These are phyloP conservation scores for Penicillium ochrochloron DNA, from an alignment of 495 filamentous ascomycete genomes.

Conservation along the genomic window DNA sequence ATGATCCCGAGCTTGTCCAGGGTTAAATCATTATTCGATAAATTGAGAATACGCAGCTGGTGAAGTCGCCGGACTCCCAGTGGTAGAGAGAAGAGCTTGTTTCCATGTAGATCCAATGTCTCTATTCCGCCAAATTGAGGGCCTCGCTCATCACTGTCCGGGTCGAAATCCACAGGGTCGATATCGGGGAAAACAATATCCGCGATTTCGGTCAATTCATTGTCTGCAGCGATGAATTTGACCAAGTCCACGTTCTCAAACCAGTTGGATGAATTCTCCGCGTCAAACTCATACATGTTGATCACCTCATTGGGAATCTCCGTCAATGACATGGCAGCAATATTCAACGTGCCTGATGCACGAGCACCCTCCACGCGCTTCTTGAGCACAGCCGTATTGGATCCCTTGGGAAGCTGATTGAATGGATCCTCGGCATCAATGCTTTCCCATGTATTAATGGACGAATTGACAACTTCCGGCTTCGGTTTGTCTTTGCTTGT, in stretches of 20 bases:
- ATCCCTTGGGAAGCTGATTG: slow-evolving; percentile 63
- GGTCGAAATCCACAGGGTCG: slow-evolving; percentile 56
- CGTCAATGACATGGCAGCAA: slow-evolving; percentile 80
- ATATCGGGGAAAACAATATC: slow-evolving; percentile 79
- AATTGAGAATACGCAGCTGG: slow-evolving; percentile 76
- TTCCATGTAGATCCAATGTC: slow-evolving; percentile 83
- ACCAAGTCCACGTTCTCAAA: slow-evolving; percentile 93
- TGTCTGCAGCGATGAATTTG: slow-evolving; percentile 87
- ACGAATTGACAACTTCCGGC: slow-evolving; percentile 27
- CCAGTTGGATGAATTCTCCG: slow-evolving; percentile 70
- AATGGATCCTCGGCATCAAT: slow-evolving; percentile 68
- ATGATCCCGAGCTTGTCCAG: slow-evolving; percentile 74
- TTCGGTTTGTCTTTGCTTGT: slow-evolving; percentile 26
- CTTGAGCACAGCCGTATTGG: slow-evolving; percentile 65
- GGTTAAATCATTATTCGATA: slow-evolving; percentile 80
- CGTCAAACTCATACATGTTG: slow-evolving; percentile 82
- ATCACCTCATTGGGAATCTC: slow-evolving; percentile 83
- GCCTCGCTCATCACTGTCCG: slow-evolving; percentile 66
- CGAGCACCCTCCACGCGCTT: slow-evolving; percentile 78
- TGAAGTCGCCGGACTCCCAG: slow-evolving; percentile 74
- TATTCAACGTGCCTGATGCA: slow-evolving; percentile 83
- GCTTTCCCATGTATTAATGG: slow-evolving; percentile 43
- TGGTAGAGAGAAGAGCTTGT: slow-evolving; percentile 72
- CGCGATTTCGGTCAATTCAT: slow-evolving; percentile 76
- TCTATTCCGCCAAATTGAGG: slow-evolving; percentile 86